Evolutionary conservation across 352 stramenopile genomes (phyloP), one percentile per base, ranked within the genome.

Genomic region (Pythium rishiriense): DNA sequence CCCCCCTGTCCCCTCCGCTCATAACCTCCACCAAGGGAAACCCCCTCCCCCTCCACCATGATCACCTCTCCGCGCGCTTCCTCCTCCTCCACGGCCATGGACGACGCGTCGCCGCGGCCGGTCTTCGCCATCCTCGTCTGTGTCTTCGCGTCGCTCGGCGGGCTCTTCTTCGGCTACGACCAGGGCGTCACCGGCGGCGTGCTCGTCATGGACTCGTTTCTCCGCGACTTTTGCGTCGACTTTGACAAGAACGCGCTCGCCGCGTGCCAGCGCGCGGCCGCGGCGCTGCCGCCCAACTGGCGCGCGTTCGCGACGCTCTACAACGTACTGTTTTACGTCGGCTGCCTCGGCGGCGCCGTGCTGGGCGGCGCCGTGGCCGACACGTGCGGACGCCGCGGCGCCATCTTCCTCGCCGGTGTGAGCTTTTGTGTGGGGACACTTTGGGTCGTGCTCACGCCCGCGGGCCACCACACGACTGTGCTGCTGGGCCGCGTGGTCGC

Each of bases 131-230:
- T 78, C 45, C 46, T 78, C 45, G 74, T 72, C 46, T 73, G 69
- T 29, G 33, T 79, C 41, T 80, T 75, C 28, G 70, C 69, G 25
- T 81, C 75, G 46, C 64, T 83, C 14, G 75, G 75, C 26, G 75
- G 75, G 11, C 67, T 81, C 31, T 80, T 81, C 64, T 79, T 85
- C 45, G 76, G 76, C 48, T 85, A 81, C 41, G 74, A 76, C 63
- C 64, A 78, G 25, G 76, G 74, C 22, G 72, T 81, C 25, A 82
- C 72, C 1, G 66, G 72, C 35, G 71, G 59, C 53, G 73, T 83
- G 33, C 49, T 85, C 10, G 64, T 80, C 56, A 81, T 80, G 72
- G 52, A 73, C 54, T 78, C 69, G 29, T 86, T 83, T 47, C 62
- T 86, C 7, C 29, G 52, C 19, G 71, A 69, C 24, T 86, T 82